Evolutionary conservation across 257 asterid species (phyloP).

Genomic region (Solanum chaucha): DNA sequence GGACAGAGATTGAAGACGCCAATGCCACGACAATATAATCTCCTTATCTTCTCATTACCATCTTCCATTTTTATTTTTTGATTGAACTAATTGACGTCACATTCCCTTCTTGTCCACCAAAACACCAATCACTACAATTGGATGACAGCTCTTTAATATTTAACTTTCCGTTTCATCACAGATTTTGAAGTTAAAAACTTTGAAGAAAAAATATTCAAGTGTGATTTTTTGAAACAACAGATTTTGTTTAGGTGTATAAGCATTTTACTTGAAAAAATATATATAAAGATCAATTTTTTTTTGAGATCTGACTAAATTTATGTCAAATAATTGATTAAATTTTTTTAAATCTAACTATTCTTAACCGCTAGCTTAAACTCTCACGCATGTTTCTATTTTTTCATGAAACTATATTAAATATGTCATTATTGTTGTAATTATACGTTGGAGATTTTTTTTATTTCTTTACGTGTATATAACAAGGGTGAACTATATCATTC

Average conservation of each 20-base stretch:
- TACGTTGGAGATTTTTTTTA: background rate
- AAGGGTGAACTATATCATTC: background rate
- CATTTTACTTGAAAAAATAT: background rate
- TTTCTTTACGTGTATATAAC: background rate
- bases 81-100: background rate
- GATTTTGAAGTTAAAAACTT: background rate
- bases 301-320: background rate
- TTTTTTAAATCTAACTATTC: background rate
- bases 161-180: background rate
- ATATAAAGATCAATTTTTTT: background rate
- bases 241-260: background rate
- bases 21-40: slow-evolving; percentile 17
- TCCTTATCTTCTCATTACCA: slow-evolving; percentile 15
- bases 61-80: background rate
- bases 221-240: background rate
- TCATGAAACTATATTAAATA: background rate
- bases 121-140: background rate
- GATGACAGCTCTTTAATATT: background rate
- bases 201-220: no score
- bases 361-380: background rate
- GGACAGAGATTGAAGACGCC: slow-evolving; percentile 25
- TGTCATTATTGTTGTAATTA: background rate
- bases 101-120: background rate
- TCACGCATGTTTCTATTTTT: background rate
- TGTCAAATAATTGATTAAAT: background rate